A percentile compares a stretch with the other conserved stretches of the same genome.
phyloP scores from a whole-genome alignment of 805 yeast species.

The Sugiyamaella qingdaonensis region DNA sequence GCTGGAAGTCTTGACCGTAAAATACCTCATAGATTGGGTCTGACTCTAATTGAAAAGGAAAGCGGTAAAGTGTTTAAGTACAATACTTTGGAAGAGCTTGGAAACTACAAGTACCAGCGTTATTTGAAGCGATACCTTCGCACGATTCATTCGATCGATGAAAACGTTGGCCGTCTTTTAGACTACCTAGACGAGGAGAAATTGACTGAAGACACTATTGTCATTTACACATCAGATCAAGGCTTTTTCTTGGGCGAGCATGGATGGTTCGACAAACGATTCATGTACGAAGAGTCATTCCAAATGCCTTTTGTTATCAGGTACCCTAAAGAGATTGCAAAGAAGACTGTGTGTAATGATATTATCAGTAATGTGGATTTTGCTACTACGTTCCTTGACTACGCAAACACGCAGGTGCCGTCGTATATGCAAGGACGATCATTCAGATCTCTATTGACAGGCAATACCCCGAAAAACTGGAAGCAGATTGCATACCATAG shows the following conservation, averaged over 20 bases:
- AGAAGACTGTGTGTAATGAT: conserved; percentile 1
- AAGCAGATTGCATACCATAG: conserved; percentile 11
- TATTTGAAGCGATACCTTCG: conserved; percentile 3
- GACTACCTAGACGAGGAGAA: conserved; percentile 2
- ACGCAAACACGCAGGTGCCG: conserved; percentile 1
- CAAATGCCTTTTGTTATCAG: neutral
- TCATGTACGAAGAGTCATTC: conserved; percentile 6
- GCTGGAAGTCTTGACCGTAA: neutral
- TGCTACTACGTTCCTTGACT: conserved; percentile 3
- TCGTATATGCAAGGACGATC: conserved; percentile 5
- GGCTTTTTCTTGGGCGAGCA: conserved; percentile 7
- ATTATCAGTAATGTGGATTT: conserved; percentile 5
- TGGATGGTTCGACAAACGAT: conserved; percentile 8
- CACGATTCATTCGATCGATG: conserved; percentile 6
- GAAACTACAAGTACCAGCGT: conserved; percentile 4
- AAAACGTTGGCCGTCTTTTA: conserved; percentile 1
- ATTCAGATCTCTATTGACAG: neutral
- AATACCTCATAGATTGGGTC: neutral
- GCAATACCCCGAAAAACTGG: neutral
- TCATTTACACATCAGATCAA: conserved; percentile 6
- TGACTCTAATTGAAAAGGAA: conserved; percentile 4
- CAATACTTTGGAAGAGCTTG: neutral
- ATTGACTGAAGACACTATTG: conserved; percentile 1
- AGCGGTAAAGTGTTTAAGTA: conserved; percentile 1
- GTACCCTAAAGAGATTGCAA: conserved; percentile 1